phyloP scores from a whole-genome alignment of 148 eudicot genomes.

The Persicaria maculosa region DNA sequence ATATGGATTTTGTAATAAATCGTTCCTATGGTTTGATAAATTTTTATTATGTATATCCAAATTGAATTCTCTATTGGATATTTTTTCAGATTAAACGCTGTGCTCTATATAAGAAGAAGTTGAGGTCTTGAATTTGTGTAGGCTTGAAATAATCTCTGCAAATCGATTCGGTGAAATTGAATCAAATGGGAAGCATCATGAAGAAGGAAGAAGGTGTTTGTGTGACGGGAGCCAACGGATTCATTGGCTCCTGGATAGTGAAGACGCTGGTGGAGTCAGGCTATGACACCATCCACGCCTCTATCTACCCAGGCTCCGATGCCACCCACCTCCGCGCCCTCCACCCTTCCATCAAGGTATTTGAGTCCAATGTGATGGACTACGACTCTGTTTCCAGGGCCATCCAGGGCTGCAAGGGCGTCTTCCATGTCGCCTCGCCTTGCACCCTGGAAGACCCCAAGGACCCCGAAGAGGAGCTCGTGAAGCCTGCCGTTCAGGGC shows the following conservation, averaged over 20 bases:
- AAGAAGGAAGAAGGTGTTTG: slow-evolving; percentile 30
- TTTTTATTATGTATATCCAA: no score
- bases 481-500: slow-evolving; percentile 75
- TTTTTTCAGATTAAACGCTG: no score
- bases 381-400: slow-evolving; percentile 36
- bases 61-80: no score
- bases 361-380: slow-evolving; percentile 58
- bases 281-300: slow-evolving; percentile 61
- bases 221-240: slow-evolving; percentile 90
- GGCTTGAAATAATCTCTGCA: no score
- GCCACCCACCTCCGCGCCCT: slow-evolving; percentile 48
- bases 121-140: no score
- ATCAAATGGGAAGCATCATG: neutral
- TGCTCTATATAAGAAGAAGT: no score
- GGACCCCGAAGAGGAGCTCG: slow-evolving; percentile 62
- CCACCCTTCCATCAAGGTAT: slow-evolving; percentile 24
- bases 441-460: slow-evolving; percentile 62
- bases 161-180: neutral
- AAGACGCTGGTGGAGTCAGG: slow-evolving; percentile 41
- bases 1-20: no score
- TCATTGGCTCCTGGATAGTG: slow-evolving; percentile 75
- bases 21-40: no score
- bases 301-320: slow-evolving; percentile 54
- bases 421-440: slow-evolving; percentile 94
- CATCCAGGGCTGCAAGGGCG: slow-evolving; percentile 45